Conservation (phyloP, 1,139 yeast genomes). For the Suhomyces taliae region DNA sequence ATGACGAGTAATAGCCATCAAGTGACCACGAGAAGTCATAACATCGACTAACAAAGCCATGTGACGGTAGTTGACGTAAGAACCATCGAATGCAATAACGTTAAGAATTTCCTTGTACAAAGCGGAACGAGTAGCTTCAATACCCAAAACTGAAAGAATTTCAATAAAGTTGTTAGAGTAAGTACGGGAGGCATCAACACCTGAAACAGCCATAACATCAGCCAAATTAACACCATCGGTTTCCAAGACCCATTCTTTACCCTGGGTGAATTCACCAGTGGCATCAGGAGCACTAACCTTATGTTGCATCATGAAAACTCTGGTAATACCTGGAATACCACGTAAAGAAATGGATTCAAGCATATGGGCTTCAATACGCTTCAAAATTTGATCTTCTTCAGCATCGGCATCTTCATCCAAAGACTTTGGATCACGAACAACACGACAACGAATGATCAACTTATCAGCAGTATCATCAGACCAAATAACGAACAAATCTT, state of each 20-base stretch:
- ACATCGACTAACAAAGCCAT: slow-evolving; percentile 97
- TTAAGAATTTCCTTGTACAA: slow-evolving; percentile 90
- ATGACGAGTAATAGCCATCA: slow-evolving; percentile 99
- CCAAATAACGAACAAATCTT: slow-evolving; percentile 96
- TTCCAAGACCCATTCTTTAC: slow-evolving; percentile 97
- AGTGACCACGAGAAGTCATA: slow-evolving; percentile 97
- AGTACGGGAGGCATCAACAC: slow-evolving; percentile 87
- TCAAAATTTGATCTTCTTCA: slow-evolving; percentile 95
- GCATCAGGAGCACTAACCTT: slow-evolving; percentile 77
- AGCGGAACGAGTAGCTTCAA: slow-evolving; percentile 97
- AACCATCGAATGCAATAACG: slow-evolving; percentile 99
- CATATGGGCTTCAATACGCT: slow-evolving; percentile 95
- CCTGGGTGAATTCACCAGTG: slow-evolving; percentile 83
- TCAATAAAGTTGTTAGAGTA: slow-evolving; percentile 97
- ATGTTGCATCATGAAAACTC: slow-evolving; percentile 93
- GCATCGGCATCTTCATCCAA: slow-evolving; percentile 92
- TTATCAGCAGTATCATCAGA: slow-evolving; percentile 98
- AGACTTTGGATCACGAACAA: slow-evolving; percentile 93
- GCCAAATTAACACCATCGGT: slow-evolving; percentile 97
- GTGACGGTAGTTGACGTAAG: slow-evolving; percentile 97
- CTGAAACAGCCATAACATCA: slow-evolving; percentile 92
- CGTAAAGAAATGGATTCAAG: slow-evolving; percentile 90
- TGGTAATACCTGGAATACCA: slow-evolving; percentile 93
- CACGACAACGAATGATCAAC: slow-evolving; percentile 96
- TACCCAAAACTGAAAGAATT: slow-evolving; percentile 91